A percentile compares a stretch with the other conserved stretches of the same genome.
These are phyloP conservation scores for Blechomonas ayalai DNA, from an alignment of 208 protist genomes.

Conservation along the genomic window DNA sequence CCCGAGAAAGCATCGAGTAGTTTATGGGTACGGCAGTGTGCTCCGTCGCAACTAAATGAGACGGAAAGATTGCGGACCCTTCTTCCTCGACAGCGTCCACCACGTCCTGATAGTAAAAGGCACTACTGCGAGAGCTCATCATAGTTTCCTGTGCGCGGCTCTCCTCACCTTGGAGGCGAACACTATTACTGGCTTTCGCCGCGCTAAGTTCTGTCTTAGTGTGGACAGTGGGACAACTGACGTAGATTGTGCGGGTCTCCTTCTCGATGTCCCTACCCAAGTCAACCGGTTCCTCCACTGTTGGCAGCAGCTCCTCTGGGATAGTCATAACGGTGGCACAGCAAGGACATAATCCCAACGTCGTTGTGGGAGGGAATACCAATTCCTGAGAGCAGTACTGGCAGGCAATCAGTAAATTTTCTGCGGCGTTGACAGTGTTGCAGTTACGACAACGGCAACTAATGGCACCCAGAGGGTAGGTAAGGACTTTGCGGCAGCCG, in stretches of 20 bases:
- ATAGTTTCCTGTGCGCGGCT: background rate
- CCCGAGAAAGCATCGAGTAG: too few relatives aligned
- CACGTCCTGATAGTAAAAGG: conserved; percentile 1
- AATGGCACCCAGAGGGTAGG: conserved; percentile 56
- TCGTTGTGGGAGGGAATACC: conserved; percentile 68
- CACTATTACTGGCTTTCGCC: too few relatives aligned
- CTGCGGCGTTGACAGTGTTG: conserved; percentile 48
- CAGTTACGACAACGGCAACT: conserved; percentile 75
- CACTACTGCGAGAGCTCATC: too few relatives aligned
- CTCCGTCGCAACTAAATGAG: too few relatives aligned
- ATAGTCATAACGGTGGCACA: conserved; percentile 71
- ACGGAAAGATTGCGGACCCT: too few relatives aligned
- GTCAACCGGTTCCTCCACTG: conserved; percentile 18
- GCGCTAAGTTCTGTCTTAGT: too few relatives aligned
- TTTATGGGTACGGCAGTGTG: too few relatives aligned
- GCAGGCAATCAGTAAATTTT: conserved; percentile 48
- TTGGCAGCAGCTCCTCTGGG: conserved; percentile 54
- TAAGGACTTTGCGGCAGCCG: conserved; percentile 58
- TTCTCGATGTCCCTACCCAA: conserved; percentile 5
- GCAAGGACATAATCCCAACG: conserved; percentile 58
- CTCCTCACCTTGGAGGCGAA: conserved; percentile 4
- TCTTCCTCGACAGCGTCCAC: conserved; percentile 3
- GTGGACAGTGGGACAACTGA: too few relatives aligned
- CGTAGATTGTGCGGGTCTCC: conserved; percentile 41
- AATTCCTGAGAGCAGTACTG: conserved; percentile 28